These are phyloP conservation scores for Kwoniella bestiolae DNA, from an alignment of 768 basidiomycete species.

Conservation along the genomic window DNA sequence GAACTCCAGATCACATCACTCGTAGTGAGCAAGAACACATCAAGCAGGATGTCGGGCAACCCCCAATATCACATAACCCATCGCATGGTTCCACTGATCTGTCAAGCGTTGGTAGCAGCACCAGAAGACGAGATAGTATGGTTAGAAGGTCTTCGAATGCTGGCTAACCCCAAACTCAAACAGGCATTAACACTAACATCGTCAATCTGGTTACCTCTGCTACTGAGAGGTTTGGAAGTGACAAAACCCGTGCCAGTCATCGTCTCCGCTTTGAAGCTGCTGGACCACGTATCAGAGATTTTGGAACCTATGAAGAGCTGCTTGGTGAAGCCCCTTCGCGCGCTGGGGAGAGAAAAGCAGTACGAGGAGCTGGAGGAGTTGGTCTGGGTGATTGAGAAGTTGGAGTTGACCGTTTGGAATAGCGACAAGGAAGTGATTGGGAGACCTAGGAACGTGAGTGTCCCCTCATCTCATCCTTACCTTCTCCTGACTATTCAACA, in stretches of 20 bases:
- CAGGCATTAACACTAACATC: conserved; percentile 35
- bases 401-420: conserved; percentile 26
- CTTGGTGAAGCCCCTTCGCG: conserved; percentile 42
- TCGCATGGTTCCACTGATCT: conserved; percentile 51
- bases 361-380: conserved; percentile 27
- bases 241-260: conserved; percentile 34
- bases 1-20: too few species aligned
- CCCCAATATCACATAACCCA: conserved; percentile 43
- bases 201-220: conserved; percentile 50
- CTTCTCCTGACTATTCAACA: not conserved
- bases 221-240: conserved; percentile 41
- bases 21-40: too few species aligned
- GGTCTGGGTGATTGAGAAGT: conserved; percentile 1
- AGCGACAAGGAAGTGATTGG: conserved; percentile 19
- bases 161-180: conserved; percentile 37
- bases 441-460: conserved; percentile 5
- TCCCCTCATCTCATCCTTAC: too few species aligned
- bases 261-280: conserved; percentile 27
- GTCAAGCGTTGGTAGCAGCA: conserved; percentile 44
- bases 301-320: conserved; percentile 48
- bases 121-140: conserved; percentile 40
- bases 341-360: conserved; percentile 19
- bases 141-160: conserved; percentile 44
- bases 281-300: conserved; percentile 32
- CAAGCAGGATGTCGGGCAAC: conserved; percentile 33